Evolutionary conservation across 1,284 basidiomycete species (phyloP), one percentile per base, ranked within the genome.

Genomic region (Cystobasidiaceae sp.): DNA sequence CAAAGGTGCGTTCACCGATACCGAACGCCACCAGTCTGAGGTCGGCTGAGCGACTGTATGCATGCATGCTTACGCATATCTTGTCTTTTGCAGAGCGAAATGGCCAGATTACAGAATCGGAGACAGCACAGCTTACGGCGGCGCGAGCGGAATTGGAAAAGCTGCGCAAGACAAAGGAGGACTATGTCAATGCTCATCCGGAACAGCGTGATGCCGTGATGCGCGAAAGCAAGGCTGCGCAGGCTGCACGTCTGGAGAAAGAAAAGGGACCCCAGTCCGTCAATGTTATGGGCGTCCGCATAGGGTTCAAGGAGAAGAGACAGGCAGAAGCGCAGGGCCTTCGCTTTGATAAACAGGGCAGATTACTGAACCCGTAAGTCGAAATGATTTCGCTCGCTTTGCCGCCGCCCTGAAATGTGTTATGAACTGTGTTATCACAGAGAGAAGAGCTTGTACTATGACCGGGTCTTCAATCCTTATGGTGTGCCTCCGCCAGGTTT

Each of bases 401-500:
- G 19, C 30, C 19, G 17, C 37, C 46, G 43, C 15, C 41, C 41
- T 11, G 30, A 30, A 7, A 15, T 39, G 19, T 51, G 33, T 1
- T 30, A 7, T 15, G 9, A 27, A 37, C 3, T 28, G n/a, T n/a
- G n/a, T n/a, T n/a, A n/a, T n/a, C n/a, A n/a, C n/a, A 64, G 61
- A 0, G 70, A 73, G 48, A 69, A 90, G 71, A 93, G 90, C 77
- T 81, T 93, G 44, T 97, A 97, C 77, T 97, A 92, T 77, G 90
- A 97, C 72, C 83, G 89, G 34, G 83, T 91, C 55, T 87, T 94
- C 83, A 97, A 97, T 75, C 91, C 92, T 6, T 93, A 83, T 75
- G 93, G 93, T 27, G 90, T 92, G n/a, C 86, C 93, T 21, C 93
- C 93, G 21, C 93, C 93, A 8, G 93, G 93, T 7, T 90, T 96